Conservation (phyloP, 371 early-diverging fungal genomes). For the Mortierella sp. region DNA sequence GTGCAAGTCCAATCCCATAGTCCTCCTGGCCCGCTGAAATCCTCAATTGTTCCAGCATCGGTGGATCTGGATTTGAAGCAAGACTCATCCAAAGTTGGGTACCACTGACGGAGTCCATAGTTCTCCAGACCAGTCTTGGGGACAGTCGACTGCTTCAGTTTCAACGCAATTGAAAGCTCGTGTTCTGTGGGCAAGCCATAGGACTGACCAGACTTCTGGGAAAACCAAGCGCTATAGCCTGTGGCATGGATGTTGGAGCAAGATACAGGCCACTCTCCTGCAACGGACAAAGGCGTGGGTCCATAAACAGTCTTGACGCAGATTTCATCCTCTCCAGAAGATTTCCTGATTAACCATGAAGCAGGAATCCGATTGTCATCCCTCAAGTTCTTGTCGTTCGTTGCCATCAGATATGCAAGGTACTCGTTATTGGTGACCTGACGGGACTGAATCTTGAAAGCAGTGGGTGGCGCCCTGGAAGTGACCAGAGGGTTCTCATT, state of each 20-base stretch:
- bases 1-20: conserved; percentile 90
- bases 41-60: conserved; percentile 40
- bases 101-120: conserved; percentile 74
- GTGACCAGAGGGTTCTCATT: conserved; percentile 79
- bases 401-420: conserved; percentile 63
- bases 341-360: conserved; percentile 63
- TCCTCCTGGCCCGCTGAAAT: conserved; percentile 70
- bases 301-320: conserved; percentile 79
- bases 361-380: conserved; percentile 49
- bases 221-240: conserved; percentile 71
- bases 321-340: conserved; percentile 22
- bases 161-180: conserved; percentile 36
- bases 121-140: conserved; percentile 55
- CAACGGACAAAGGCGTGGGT: conserved; percentile 62
- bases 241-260: conserved; percentile 78
- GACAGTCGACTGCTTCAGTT: conserved; percentile 45
- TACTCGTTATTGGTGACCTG: conserved; percentile 90
- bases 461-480: conserved; percentile 41
- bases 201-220: conserved; percentile 70
- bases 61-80: conserved; percentile 6
- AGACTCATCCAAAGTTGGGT: conserved; percentile 58
- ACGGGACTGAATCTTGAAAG: conserved; percentile 78
- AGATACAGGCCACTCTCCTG: conserved; percentile 81
- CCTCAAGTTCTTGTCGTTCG: not conserved
- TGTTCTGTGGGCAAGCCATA: conserved; percentile 34